These are phyloP conservation scores for Trichophyton verrucosum DNA, from an alignment of 2,329 filamentous ascomycete genomes.

Conservation along the genomic window DNA sequence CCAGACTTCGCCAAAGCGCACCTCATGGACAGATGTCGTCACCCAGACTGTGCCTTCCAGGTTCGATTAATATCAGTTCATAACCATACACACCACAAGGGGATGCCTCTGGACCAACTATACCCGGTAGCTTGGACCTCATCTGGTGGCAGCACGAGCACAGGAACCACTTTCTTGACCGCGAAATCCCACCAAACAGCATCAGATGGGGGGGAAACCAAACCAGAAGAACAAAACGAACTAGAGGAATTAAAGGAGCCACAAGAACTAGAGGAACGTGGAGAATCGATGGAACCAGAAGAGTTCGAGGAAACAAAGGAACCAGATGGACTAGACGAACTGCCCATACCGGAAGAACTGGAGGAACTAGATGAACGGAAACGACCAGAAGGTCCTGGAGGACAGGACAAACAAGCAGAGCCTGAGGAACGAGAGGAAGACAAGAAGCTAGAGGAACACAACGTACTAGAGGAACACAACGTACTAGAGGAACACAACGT, in stretches of 20 bases:
- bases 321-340: too few species aligned
- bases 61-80: not conserved
- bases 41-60: not conserved
- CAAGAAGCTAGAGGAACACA: too few species aligned
- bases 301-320: too few species aligned
- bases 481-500: too few species aligned
- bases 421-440: too few species aligned
- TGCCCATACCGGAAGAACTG: too few species aligned
- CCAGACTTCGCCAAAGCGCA: not conserved
- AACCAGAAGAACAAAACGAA: not conserved
- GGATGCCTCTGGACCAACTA: not conserved
- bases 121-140: not conserved
- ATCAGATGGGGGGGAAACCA: not conserved
- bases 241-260: too few species aligned
- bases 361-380: too few species aligned
- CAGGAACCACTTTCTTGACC: not conserved
- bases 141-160: not conserved
- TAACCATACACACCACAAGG: not conserved
- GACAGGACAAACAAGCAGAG: too few species aligned
- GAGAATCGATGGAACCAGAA: not conserved
- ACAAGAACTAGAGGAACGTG: not conserved
- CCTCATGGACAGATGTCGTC: not conserved
- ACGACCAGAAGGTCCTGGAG: too few species aligned
- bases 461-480: not conserved
- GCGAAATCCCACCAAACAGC: not conserved